Percentiles rank a stretch among this genome's conserved stretches.
Conservation (phyloP, 1,139 yeast genomes). For the Geotrichum bryndzae region DNA sequence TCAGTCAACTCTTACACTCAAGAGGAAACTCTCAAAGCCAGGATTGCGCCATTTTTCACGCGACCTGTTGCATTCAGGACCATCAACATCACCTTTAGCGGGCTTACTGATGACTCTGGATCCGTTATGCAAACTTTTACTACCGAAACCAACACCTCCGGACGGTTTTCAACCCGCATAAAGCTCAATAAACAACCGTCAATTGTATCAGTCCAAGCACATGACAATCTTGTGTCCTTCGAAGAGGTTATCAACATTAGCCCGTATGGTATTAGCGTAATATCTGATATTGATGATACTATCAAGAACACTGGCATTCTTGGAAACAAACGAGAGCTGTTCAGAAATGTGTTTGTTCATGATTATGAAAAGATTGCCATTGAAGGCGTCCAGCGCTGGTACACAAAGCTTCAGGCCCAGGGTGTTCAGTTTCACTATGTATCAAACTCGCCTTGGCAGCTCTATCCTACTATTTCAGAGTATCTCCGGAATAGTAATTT, state of each 20-base stretch:
- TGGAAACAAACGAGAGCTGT: conserved; percentile 76
- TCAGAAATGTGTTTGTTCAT: conserved; percentile 67
- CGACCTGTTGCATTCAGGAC: conserved; percentile 25
- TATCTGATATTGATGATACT: conserved; percentile 94
- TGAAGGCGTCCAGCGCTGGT: conserved; percentile 72
- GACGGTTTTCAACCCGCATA: conserved; percentile 37
- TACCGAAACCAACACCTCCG: conserved; percentile 29
- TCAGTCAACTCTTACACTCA: conserved; percentile 1
- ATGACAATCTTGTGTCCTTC: conserved; percentile 19
- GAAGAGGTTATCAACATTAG: conserved; percentile 22
- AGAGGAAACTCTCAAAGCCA: conserved; percentile 23
- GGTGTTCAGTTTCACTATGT: conserved; percentile 77
- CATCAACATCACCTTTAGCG: conserved; percentile 12
- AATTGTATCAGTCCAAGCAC: conserved; percentile 25
- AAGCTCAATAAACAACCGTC: conserved; percentile 26
- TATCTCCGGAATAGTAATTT: conserved; percentile 52
- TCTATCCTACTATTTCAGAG: conserved; percentile 57
- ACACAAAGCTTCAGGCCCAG: conserved; percentile 36
- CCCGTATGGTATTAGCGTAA: conserved; percentile 58
- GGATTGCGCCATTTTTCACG: conserved; percentile 28
- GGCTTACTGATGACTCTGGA: conserved; percentile 9
- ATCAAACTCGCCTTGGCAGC: conserved; percentile 92
- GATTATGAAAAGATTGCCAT: conserved; percentile 62
- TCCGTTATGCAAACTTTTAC: conserved; percentile 9
- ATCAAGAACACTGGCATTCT: conserved; percentile 83